phyloP scores from a whole-genome alignment of 805 yeast genomes.

The Citeromyces matritensis region DNA sequence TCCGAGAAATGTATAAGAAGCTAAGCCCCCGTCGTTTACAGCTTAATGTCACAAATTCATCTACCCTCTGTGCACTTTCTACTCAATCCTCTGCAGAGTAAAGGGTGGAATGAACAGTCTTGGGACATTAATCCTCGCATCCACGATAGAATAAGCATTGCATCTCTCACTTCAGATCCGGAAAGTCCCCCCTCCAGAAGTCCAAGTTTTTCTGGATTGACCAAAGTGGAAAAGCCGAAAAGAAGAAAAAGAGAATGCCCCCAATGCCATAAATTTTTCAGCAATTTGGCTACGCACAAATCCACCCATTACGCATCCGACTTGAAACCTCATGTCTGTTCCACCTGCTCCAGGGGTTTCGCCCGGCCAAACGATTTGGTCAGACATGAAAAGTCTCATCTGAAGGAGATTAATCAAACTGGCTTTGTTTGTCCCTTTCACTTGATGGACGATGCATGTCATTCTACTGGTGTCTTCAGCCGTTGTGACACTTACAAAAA shows the following conservation, averaged over 20 bases:
- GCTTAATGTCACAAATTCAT: no score
- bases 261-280: conserved; percentile 31
- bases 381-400: conserved; percentile 76
- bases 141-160: no score
- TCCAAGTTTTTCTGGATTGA: no score
- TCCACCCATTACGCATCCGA: conserved; percentile 63
- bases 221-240: conserved; percentile 4
- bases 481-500: conserved; percentile 88
- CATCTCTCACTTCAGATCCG: no score
- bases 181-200: no score
- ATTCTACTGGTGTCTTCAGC: conserved; percentile 71
- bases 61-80: no score
- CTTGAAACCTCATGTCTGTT: conserved; percentile 65
- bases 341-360: conserved; percentile 70
- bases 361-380: conserved; percentile 78
- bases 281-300: conserved; percentile 74
- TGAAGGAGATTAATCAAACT: conserved; percentile 50
- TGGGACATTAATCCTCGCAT: no score
- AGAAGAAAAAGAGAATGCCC: conserved; percentile 21
- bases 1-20: no score
- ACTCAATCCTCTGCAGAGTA: no score
- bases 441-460: conserved; percentile 29
- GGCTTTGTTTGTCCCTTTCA: conserved; percentile 72
- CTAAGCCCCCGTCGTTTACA: no score
- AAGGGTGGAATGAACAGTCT: no score